Base-by-base conservation (phyloP, 495 filamentous ascomycete genomes). In the Beverwykella pulmonaria region DNA sequence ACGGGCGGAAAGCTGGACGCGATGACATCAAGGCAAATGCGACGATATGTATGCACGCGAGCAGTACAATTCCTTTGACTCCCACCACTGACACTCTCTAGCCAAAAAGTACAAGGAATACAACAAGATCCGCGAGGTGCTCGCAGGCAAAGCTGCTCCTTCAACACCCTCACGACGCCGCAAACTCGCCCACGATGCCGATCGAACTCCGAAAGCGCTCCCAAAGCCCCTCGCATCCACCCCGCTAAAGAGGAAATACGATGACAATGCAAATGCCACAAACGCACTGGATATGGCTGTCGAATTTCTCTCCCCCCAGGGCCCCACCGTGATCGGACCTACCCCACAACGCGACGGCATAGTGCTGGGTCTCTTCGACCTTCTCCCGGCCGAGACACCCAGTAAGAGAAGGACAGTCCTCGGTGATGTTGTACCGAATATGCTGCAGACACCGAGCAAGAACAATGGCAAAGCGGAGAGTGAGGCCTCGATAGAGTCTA, bases 81-180 rank as follows among this genome's bases (percentile, higher is more conserved):
- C 48, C 23, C 23, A 25, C 27, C 29, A 17, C 50, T 32, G 29
- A 61, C 25, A 44, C 23, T 52, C 27, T 61, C 69, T 65, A 95
- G 92, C 91, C 41, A 80, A 83, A 1, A 97, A 97, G 79, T 97
- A 98, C 78, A 96, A 93, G 71, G 86, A 91, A 66, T 98, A 98
- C 80, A 86, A 85, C 65, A 88, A 86, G 59, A 70, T 92, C 22
- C 87, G 91, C 59, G 84, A 87, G 53, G 79, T 87, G 53, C 74
- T 84, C 52, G 74, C 84, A 25, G 79, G 82, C 50, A 84, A 84
- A 73, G 19, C 71, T 53, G 61, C 68, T 61, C n/a, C 72, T 70
- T 48, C 69, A 70, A 59, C 73, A 75, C 59, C 70, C 74, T 72
- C 70, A 64, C 80, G 79, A 72, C 54, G 52, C 23, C 78, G 68